Conservation (phyloP, 768 basidiomycete species). For the Rhizopogon sp. region DNA sequence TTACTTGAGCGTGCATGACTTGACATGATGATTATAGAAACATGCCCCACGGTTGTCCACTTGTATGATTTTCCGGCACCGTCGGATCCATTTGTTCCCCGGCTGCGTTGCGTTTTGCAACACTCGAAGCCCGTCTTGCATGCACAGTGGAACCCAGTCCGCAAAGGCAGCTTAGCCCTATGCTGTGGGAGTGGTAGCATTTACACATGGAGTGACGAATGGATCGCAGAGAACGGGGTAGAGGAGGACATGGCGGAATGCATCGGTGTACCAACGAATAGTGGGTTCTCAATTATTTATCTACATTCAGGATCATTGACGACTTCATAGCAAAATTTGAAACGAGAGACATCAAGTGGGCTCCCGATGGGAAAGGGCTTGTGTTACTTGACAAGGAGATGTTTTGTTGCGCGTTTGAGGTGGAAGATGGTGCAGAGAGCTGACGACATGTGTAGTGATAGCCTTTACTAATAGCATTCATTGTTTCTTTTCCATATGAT, state of each 20-base stretch:
- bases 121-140: conserved; percentile 60
- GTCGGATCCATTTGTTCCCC: conserved; percentile 52
- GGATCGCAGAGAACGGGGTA: conserved; percentile 54
- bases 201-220: conserved; percentile 83
- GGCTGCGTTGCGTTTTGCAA: conserved; percentile 59
- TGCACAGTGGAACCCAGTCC: conserved; percentile 81
- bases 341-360: conserved; percentile 67
- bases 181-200: conserved; percentile 65
- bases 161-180: conserved; percentile 62
- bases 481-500: background rate
- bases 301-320: background rate
- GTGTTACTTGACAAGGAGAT: conserved; percentile 68
- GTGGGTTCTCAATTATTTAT: conserved; percentile 27
- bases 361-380: conserved; percentile 82
- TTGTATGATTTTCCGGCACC: conserved; percentile 70
- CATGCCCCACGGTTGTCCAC: conserved; percentile 55
- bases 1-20: background rate
- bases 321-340: conserved; percentile 58
- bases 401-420: conserved; percentile 87
- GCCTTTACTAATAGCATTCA: background rate
- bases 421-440: conserved; percentile 32
- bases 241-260: conserved; percentile 85
- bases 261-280: conserved; percentile 83
- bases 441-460: background rate
- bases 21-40: conserved; percentile 39